Conservation (phyloP, 108 stramenopile species). For the Skeletonema grethae region DNA sequence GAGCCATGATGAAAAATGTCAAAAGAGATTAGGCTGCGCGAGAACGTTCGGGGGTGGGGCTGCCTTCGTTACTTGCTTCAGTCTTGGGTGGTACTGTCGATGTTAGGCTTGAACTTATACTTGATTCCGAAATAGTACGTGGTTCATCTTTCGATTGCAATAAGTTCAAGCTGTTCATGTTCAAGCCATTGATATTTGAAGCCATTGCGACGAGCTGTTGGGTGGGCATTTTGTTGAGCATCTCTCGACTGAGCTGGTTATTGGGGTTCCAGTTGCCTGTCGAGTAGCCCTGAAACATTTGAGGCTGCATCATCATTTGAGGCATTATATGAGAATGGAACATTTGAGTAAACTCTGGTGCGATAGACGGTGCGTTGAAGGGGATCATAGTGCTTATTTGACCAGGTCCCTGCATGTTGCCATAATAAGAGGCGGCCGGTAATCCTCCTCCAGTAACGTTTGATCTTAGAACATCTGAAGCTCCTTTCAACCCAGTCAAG, state of each 20-base stretch:
- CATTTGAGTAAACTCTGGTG: neutral
- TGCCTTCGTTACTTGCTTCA: neutral
- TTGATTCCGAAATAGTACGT: neutral
- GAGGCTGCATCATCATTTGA: conserved; percentile 2
- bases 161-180: neutral
- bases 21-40: no score
- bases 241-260: neutral
- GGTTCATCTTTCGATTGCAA: neutral
- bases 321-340: neutral
- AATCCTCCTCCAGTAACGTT: neutral
- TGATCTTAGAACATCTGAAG: neutral
- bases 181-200: neutral
- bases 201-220: conserved; percentile 1
- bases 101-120: neutral
- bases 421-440: neutral
- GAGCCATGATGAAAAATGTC: no score
- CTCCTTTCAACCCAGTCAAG: neutral
- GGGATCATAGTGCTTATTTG: neutral
- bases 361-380: neutral
- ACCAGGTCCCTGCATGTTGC: neutral
- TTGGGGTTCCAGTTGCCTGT: neutral
- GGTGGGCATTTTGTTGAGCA: neutral
- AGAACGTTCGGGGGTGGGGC: no score
- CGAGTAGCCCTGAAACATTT: neutral
- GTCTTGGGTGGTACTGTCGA: neutral